These are phyloP conservation scores for Dillenia turbinata DNA, from an alignment of 164 flowering plant genomes.

Conservation along the genomic window DNA sequence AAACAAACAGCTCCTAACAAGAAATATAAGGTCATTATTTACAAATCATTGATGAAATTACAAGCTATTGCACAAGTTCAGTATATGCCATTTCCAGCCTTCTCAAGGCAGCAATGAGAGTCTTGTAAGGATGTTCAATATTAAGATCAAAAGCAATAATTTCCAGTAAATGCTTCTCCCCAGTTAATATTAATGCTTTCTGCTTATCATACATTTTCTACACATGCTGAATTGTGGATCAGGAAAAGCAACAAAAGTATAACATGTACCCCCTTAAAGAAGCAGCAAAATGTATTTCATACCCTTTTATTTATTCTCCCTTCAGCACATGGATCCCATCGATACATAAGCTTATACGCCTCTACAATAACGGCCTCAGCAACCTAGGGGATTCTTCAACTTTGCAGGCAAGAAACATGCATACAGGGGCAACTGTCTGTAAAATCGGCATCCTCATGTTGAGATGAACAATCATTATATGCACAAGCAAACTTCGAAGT, in stretches of 20 bases:
- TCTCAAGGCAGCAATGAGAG: constrained; percentile 56
- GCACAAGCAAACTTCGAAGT: too few species aligned
- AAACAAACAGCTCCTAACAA: not conserved
- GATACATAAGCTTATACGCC: constrained; percentile 46
- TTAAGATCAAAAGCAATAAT: constrained; percentile 63
- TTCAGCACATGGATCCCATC: constrained; percentile 45
- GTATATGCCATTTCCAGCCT: constrained; percentile 31
- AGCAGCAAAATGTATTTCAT: constrained; percentile 5
- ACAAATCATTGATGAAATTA: constrained; percentile 76
- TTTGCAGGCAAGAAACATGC: constrained; percentile 71
- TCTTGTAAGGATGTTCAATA: constrained; percentile 55
- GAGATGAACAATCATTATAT: not conserved
- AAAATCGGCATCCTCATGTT: constrained; percentile 8
- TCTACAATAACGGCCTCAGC: constrained; percentile 40
- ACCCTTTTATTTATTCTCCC: constrained; percentile 52
- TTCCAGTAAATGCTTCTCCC: constrained; percentile 44
- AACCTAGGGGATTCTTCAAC: constrained; percentile 56
- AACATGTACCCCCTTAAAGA: not conserved
- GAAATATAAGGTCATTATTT: constrained; percentile 1
- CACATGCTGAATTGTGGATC: not conserved
- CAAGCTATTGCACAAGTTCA: constrained; percentile 50
- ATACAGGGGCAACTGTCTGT: constrained; percentile 56
- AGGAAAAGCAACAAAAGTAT: too few species aligned
- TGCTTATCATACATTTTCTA: constrained; percentile 57
- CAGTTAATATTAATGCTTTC: constrained; percentile 47